These are phyloP conservation scores for Coffea humblotiana DNA, from an alignment of 305 asterid species.

Conservation along the genomic window DNA sequence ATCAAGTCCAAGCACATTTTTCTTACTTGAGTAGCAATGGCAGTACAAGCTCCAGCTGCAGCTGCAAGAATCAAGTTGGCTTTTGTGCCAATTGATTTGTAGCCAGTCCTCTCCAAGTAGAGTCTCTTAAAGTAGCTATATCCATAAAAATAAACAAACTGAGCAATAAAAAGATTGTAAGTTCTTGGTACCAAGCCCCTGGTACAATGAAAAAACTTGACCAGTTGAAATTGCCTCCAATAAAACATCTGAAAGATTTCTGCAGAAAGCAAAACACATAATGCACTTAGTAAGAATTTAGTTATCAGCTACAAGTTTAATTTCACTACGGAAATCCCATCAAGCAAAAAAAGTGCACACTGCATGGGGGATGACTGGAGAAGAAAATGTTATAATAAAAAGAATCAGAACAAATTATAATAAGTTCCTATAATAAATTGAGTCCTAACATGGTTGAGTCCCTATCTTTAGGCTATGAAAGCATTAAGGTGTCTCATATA, in stretches of 20 bases:
- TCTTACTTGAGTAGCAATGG: slow-evolving; percentile 36
- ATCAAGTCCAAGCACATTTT: neutral
- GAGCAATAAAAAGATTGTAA: slow-evolving; percentile 43
- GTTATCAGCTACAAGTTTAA: neutral
- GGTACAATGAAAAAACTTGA: slow-evolving; percentile 36
- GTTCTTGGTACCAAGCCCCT: slow-evolving; percentile 49
- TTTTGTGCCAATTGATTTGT: slow-evolving; percentile 42
- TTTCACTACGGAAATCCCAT: neutral
- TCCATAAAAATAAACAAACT: slow-evolving; percentile 46
- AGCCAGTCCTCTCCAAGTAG: slow-evolving; percentile 39
- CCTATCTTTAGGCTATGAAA: neutral
- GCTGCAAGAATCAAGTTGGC: slow-evolving; percentile 43
- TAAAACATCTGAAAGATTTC: slow-evolving; percentile 41
- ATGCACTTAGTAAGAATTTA: neutral
- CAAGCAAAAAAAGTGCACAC: neutral
- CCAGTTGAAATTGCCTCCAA: slow-evolving; percentile 42
- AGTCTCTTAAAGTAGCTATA: slow-evolving; percentile 45
- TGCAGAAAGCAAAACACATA: slow-evolving; percentile 20
- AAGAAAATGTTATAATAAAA: too few species aligned
- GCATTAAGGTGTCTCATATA: neutral
- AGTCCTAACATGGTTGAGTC: neutral
- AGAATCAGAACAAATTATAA: neutral
- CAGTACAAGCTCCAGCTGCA: slow-evolving; percentile 53
- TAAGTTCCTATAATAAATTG: neutral
- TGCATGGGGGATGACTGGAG: neutral